Percentiles rank a stretch among this genome's conserved stretches.
phyloP scores from a whole-genome alignment of 768 basidiomycete species.

The Trametes punicea region DNA sequence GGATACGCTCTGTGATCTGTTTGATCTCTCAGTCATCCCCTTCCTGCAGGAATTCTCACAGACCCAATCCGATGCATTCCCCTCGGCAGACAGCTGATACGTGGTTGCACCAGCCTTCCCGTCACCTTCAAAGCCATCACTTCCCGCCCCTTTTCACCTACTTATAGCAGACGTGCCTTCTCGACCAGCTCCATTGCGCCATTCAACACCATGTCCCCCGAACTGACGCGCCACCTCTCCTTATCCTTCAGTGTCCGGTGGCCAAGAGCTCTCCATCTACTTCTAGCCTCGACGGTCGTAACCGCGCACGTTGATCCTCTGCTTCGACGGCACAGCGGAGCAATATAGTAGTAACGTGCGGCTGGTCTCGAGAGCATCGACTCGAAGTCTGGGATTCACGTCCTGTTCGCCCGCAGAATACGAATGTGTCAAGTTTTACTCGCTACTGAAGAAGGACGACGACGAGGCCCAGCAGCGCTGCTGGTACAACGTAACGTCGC shows the following conservation, averaged over 20 bases:
- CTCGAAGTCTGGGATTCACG: background rate
- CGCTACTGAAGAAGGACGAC: slow-evolving; percentile 58
- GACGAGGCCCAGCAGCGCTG: slow-evolving; percentile 45
- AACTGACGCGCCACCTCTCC: background rate
- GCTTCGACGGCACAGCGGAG: slow-evolving; percentile 66
- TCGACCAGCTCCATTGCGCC: background rate
- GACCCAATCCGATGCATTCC: background rate
- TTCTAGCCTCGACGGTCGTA: background rate
- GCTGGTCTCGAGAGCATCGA: background rate
- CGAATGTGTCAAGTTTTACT: slow-evolving; percentile 73
- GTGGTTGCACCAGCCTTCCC: too few relatives aligned
- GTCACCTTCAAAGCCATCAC: background rate
- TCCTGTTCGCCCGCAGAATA: slow-evolving; percentile 40
- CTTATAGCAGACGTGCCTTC: background rate
- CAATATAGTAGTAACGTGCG: slow-evolving; percentile 49
- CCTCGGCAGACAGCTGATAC: too few relatives aligned
- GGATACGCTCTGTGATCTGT: too few relatives aligned
- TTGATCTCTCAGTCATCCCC: too few relatives aligned
- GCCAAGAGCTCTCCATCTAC: background rate
- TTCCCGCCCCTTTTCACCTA: background rate
- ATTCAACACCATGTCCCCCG: background rate
- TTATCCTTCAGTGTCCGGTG: background rate
- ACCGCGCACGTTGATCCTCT: slow-evolving; percentile 53
- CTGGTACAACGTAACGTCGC: slow-evolving; percentile 63
- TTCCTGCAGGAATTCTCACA: too few relatives aligned